Evolutionary conservation across 2,329 filamentous ascomycete species (phyloP).

Genomic region (Magnaporthiopsis incrustans): DNA sequence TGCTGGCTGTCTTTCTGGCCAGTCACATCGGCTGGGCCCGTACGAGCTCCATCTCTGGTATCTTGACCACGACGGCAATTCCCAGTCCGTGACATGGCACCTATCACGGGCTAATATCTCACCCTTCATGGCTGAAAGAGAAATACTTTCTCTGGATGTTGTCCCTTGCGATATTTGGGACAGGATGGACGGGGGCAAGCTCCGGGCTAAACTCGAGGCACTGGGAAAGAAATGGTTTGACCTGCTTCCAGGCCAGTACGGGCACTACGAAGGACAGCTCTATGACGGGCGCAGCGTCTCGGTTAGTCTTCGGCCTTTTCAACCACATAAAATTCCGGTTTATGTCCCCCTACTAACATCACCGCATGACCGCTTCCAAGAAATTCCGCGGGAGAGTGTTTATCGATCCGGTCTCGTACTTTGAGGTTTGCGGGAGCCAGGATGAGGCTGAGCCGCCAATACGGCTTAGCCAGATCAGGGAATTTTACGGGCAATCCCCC

Average conservation of each 20-base stretch:
- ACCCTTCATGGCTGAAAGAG: neutral
- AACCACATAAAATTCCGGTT: too few relatives aligned
- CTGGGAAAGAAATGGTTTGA: neutral
- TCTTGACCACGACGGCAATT: neutral
- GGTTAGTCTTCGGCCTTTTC: neutral
- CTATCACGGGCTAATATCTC: neutral
- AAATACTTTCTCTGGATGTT: neutral
- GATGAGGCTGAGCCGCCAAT: too few relatives aligned
- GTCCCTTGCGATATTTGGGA: conserved; percentile 1
- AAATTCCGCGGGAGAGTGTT: neutral
- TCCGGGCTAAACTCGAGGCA: neutral
- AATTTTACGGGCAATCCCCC: too few relatives aligned
- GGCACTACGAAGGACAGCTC: neutral
- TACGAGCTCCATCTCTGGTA: conserved; percentile 1
- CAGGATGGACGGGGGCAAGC: neutral
- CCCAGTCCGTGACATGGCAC: neutral
- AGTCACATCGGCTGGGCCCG: neutral
- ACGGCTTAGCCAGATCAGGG: too few relatives aligned
- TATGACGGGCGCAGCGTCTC: neutral
- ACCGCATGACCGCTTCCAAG: neutral
- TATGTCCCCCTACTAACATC: too few relatives aligned
- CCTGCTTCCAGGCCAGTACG: neutral
- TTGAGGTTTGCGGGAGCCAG: neutral
- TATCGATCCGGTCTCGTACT: neutral
- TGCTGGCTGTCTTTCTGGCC: neutral